These are phyloP conservation scores for Berberis thunbergii DNA, from an alignment of 164 flowering plant genomes.

Conservation along the genomic window DNA sequence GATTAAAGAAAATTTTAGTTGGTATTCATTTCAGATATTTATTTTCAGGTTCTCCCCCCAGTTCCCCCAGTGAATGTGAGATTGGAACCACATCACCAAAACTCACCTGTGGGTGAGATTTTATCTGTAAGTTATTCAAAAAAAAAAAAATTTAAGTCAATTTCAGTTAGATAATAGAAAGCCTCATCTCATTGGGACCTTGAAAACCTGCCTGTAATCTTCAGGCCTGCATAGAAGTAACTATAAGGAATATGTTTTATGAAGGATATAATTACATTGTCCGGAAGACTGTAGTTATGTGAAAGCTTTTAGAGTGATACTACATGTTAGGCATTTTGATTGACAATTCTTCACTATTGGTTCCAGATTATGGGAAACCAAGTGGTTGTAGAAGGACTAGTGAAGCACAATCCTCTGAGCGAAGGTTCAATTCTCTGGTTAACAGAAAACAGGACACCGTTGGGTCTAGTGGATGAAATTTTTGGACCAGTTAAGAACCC, in stretches of 20 bases:
- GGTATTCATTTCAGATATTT: constrained; percentile 1
- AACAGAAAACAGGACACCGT: constrained; percentile 52
- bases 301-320: too few relatives aligned
- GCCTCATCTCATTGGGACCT: not conserved
- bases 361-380: constrained; percentile 62
- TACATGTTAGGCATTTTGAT: too few relatives aligned
- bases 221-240: too few relatives aligned
- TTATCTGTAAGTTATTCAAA: constrained; percentile 51
- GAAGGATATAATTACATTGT: too few relatives aligned
- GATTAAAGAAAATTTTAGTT: not conserved
- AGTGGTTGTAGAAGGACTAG: constrained; percentile 83
- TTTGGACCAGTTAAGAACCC: constrained; percentile 96
- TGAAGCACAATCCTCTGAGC: constrained; percentile 77
- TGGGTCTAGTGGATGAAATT: constrained; percentile 83
- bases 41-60: constrained; percentile 62
- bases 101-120: constrained; percentile 68
- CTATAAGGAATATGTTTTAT: too few relatives aligned
- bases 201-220: too few relatives aligned
- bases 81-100: constrained; percentile 57
- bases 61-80: constrained; percentile 60
- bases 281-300: too few relatives aligned
- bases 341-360: not conserved
- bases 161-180: not conserved
- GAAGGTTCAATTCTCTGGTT: constrained; percentile 98
- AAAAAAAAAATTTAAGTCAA: not conserved